Base-by-base conservation (phyloP, 768 basidiomycete species). In the Agrocybe chaxingu region DNA sequence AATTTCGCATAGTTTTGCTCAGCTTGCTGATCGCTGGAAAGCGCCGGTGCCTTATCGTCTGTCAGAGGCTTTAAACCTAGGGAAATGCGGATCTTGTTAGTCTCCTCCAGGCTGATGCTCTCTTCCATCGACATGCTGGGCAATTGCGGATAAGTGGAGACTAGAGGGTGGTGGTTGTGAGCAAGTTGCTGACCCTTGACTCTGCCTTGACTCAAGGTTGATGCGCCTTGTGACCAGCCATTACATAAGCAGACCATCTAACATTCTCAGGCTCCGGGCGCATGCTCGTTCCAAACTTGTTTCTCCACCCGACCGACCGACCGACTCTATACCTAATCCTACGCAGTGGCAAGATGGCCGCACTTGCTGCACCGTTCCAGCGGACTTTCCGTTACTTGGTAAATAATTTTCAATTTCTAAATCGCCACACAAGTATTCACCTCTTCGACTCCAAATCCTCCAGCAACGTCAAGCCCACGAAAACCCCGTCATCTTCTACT, bases 401-500 rank as follows among this genome's bases (percentile, higher is more conserved):
- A 47, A 59, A 65, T 57, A 18, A 13, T 7, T n/a, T 34, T 29
- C 5, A 2, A 10, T 35, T 7, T 10, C n/a, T 48, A 8, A 7
- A 19, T 39, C 6, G 54, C 19, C 47, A 35, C 31, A 12, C 24
- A 18, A 8, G n/a, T 31, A 35, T 39, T 8, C 32, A 16, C 34
- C 34, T 31, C 13, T 32, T 18, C 30, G 24, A 41, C 10, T 37
- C 61, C 40, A 45, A 65, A 42, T 50, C 42, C 37, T 48, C 41
- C 64, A 95, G 92, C 90, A 92, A 92, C 82, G 87, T 42, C 82
- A 86, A 59, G 91, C 92, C 34, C 92, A 96, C 70, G 92, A 96
- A 70, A 82, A 80, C 61, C 92, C 92, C 29, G 89, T 92, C 66
- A 81, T 94, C 66, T 94, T 94, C 75, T 96, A 85, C 70, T 92